Base-by-base conservation (phyloP, 805 yeast genomes). In the Teunomyces atbi region DNA sequence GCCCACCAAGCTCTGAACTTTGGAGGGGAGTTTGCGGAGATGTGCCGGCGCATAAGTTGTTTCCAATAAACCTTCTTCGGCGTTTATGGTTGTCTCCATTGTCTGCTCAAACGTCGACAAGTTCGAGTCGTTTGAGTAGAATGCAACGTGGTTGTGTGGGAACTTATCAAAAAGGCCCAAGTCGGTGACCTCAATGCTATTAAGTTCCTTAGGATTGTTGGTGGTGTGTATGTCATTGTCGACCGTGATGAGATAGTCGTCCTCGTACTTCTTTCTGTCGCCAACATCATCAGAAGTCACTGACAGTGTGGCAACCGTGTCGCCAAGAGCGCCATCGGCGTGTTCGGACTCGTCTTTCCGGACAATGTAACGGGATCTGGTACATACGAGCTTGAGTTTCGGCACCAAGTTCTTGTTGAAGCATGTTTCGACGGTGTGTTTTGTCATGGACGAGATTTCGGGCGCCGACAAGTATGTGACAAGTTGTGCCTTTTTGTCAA, bases 101-200 rank as follows among this genome's bases (percentile, higher is more conserved):
- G 64, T 57, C 19, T 57, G 43, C 44, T 62, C 67, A 45, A 72
- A 71, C 32, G 60, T 61, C 34, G 65, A 62, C 44, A 72, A 58
- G 46, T 66, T 63, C n/a, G 68, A 57, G 54, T 72, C 77, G 51
- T 72, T 72, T 19, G 75, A 66, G 46, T 56, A 56, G 6, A 72
- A 47, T 15, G 60, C 48, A 27, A 70, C 52, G 35, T 58, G 54
- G 44, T 61, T 62, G 54, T 65, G 70, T 1, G 76, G 75, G 42
- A 71, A 71, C 6, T 53, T 53, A 35, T 67, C 72, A 20, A 51
- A 52, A 3, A 45, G 45, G 23, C 27, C 12, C 18, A 44, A 28
- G 21, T 32, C 34, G n/a, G 23, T 18, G 29, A 57, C 51, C 13
- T 48, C 46, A 12, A 59, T 46, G 12, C 30, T 39, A 4, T 45